Base-by-base conservation (phyloP, 371 early-diverging fungal genomes). In the Mucor irregularis region DNA sequence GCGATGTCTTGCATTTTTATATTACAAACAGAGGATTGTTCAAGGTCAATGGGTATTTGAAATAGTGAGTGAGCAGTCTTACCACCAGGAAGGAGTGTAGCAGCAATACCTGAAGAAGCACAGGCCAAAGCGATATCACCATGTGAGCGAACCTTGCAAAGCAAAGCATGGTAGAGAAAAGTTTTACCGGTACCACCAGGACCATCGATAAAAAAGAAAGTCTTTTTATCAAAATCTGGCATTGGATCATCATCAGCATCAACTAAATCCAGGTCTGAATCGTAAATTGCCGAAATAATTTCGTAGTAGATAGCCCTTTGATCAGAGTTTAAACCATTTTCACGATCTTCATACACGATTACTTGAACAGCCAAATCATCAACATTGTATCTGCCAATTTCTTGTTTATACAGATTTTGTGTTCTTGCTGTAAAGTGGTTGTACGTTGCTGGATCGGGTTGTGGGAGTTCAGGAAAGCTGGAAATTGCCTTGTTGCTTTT, bases 21-120 rank as follows among this genome's bases (percentile, higher is more conserved):
- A n/a, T 7, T 14, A 28, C 61, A 70, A 0, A 55, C 39, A 0
- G 56, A 53, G 9, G 24, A 3, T 33, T 34, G 37, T n/a, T 58
- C 1, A n/a, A 52, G 8, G n/a, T 9, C 10, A 1, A 70, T 6
- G 5, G 59, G 57, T 13, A 64, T 61, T 31, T 58, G 54, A 49
- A 70, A 66, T 0, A 9, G 9, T 0, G 61, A 61, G 22, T 66
- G 66, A 4, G 62, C 66, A 21, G 66, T 63, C 7, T 50, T 30
- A 8, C 62, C 59, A 39, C 52, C 55, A 22, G 37, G 30, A 19
- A 71, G 33, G 10, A 71, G 40, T 24, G 65, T 37, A 13, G 61
- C 65, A 22, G 65, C 64, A n/a, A 62, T 67, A 5, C 66, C 66
- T n/a, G 50, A 58, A 0, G 61, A 60, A 0, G 72, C 62, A 4